A percentile compares a stretch with the other conserved stretches of the same genome.
phyloP scores from a whole-genome alignment of 148 eudicot species.

The Camellia japonica region DNA sequence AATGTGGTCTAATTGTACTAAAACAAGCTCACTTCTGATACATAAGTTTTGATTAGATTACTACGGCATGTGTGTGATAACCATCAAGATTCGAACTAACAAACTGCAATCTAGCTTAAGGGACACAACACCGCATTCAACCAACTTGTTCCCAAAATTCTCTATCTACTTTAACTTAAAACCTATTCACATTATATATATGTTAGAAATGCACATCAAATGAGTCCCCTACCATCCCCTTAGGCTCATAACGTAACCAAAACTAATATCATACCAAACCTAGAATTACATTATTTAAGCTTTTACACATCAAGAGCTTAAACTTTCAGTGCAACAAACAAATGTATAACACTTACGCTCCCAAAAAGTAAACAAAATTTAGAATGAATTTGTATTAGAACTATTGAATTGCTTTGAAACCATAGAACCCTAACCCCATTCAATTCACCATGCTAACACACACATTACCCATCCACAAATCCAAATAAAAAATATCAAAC shows the following conservation, averaged over 20 bases:
- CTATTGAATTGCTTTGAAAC: too few relatives aligned
- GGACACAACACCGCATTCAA: too few relatives aligned
- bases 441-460: too few relatives aligned
- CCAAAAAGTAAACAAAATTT: background rate
- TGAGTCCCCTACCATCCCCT: background rate
- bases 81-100: background rate
- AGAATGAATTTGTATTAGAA: too few relatives aligned
- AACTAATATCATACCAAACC: background rate
- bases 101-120: background rate
- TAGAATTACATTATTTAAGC: background rate
- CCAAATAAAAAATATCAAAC: background rate
- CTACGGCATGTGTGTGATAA: background rate
- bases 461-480: too few relatives aligned
- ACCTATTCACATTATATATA: background rate
- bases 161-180: background rate
- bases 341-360: background rate
- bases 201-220: background rate
- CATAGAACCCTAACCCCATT: too few relatives aligned
- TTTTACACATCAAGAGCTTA: background rate
- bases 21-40: background rate
- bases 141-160: background rate
- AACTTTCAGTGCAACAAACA: background rate
- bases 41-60: background rate
- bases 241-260: background rate
- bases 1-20: background rate